phyloP scores from a whole-genome alignment of 768 basidiomycete species.

The Boletus vinaceobasis region DNA sequence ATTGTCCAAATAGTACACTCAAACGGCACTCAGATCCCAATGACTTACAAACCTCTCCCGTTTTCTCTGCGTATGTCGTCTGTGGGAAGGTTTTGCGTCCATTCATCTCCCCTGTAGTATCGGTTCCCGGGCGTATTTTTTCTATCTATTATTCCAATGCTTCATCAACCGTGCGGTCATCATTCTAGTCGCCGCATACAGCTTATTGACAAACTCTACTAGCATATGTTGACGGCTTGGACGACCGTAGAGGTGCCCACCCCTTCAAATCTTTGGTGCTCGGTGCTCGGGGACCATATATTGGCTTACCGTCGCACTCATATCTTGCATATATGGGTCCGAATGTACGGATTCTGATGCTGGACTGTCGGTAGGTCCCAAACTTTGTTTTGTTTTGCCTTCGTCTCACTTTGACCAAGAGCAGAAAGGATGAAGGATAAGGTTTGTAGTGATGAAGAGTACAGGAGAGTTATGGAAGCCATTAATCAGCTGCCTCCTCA shows the following conservation, averaged over 20 bases:
- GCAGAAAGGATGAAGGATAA: constrained; percentile 81
- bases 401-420: constrained; percentile 36
- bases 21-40: constrained; percentile 62
- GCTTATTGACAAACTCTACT: not conserved
- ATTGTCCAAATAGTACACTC: not conserved
- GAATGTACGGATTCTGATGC: constrained; percentile 63
- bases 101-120: constrained; percentile 46
- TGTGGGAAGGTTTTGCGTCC: not conserved
- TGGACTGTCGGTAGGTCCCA: constrained; percentile 72
- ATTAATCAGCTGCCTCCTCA: constrained; percentile 55
- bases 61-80: constrained; percentile 62
- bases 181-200: not conserved
- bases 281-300: constrained; percentile 71
- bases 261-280: constrained; percentile 69
- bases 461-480: constrained; percentile 66
- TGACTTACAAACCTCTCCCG: constrained; percentile 65
- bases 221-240: constrained; percentile 60
- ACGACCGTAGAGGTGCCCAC: constrained; percentile 59
- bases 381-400: not conserved
- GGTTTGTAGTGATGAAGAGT: constrained; percentile 74
- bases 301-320: constrained; percentile 80
- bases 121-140: constrained; percentile 84
- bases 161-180: constrained; percentile 67
- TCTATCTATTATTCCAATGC: constrained; percentile 91
- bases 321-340: constrained; percentile 80